These are phyloP conservation scores for Pilobolus umbonatus DNA, from an alignment of 192 early-diverging fungal species.

Conservation along the genomic window DNA sequence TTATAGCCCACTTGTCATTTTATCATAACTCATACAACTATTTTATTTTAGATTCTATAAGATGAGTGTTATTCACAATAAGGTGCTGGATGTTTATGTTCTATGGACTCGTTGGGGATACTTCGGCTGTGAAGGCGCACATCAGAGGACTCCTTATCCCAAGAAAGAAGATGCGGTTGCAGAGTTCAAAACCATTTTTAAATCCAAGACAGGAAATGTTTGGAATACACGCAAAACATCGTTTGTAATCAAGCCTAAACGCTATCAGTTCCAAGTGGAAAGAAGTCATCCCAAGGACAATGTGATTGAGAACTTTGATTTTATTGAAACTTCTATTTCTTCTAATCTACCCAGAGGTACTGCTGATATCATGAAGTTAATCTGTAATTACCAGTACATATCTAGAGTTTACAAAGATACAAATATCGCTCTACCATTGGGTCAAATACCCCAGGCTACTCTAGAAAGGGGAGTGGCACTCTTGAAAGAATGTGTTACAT, in stretches of 20 bases:
- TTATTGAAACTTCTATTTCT: constrained; percentile 27
- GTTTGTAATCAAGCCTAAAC: constrained; percentile 48
- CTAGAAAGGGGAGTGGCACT: constrained; percentile 59
- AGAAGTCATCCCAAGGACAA: constrained; percentile 19
- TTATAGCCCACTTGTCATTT: no score
- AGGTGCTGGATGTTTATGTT: constrained; percentile 39
- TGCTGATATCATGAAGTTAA: constrained; percentile 60
- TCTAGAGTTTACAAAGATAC: constrained; percentile 49
- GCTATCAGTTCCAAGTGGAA: constrained; percentile 26
- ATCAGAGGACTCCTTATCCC: constrained; percentile 36
- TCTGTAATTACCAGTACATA: constrained; percentile 63
- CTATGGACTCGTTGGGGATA: constrained; percentile 72
- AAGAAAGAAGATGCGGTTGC: constrained; percentile 32
- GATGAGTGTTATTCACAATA: constrained; percentile 51
- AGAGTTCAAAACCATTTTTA: constrained; percentile 62
- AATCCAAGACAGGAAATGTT: constrained; percentile 60
- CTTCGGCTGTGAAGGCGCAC: constrained; percentile 56
- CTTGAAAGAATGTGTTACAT: no score
- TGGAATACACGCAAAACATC: constrained; percentile 53
- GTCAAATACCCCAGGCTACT: constrained; percentile 61
- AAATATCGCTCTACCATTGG: constrained; percentile 73
- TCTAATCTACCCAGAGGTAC: constrained; percentile 41
- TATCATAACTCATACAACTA: no score
- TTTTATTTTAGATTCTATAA: constrained; percentile 50
- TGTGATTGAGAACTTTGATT: constrained; percentile 18